phyloP scores from a whole-genome alignment of 2,329 filamentous ascomycete species.

The Westerdykella ornata region DNA sequence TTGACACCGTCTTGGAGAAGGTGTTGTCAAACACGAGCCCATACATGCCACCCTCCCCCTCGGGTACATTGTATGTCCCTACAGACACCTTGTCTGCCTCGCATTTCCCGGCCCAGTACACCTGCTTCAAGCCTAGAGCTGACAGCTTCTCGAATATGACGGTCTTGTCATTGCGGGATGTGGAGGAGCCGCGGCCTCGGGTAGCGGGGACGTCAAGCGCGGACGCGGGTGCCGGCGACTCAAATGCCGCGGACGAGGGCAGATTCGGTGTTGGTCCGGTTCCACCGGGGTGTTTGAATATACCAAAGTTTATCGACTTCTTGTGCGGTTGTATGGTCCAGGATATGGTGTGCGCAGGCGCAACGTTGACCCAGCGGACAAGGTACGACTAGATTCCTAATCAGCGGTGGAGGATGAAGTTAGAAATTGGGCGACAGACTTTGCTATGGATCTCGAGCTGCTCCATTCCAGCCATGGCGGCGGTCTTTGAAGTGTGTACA shows the following conservation, averaged over 20 bases:
- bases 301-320: conserved; percentile 96
- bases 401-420: conserved; percentile 10
- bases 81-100: conserved; percentile 93
- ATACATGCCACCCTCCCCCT: conserved; percentile 81
- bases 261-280: conserved; percentile 42
- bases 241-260: conserved; percentile 28
- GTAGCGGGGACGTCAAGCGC: conserved; percentile 51
- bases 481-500: neutral
- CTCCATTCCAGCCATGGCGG: conserved; percentile 82
- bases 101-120: conserved; percentile 84
- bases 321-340: conserved; percentile 98
- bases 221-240: conserved; percentile 31
- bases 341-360: conserved; percentile 83
- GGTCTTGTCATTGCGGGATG: conserved; percentile 61
- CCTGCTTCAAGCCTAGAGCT: conserved; percentile 55
- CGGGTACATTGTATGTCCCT: conserved; percentile 73
- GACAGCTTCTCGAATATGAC: conserved; percentile 62
- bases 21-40: conserved; percentile 98
- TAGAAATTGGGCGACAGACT: conserved; percentile 47
- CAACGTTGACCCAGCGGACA: conserved; percentile 91
- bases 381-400: conserved; percentile 71
- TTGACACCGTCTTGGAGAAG: conserved; percentile 85
- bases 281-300: conserved; percentile 91
- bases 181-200: conserved; percentile 49
- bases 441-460: conserved; percentile 96